Conservation (phyloP, 176 grass and related monocot genomes). For the Carex littledalei region DNA sequence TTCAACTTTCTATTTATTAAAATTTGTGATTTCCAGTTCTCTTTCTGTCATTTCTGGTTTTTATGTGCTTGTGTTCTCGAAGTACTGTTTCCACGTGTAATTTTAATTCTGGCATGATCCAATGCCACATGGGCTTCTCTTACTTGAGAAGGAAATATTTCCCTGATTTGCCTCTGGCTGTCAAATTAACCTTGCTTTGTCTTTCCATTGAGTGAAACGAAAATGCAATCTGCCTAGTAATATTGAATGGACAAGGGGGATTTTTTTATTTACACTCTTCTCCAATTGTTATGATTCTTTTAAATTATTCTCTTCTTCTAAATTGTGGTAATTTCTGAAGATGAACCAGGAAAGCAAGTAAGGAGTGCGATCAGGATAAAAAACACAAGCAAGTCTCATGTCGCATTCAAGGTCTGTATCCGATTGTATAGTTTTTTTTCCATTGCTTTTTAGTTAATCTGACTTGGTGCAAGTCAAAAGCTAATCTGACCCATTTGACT, state of each 20-base stretch:
- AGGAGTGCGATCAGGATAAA: constrained; percentile 94
- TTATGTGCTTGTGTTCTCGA: background rate
- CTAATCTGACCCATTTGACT: background rate
- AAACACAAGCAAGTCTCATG: constrained; percentile 89
- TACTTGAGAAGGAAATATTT: background rate
- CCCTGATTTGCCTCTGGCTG: background rate
- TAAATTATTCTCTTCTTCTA: background rate
- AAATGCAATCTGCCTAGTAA: background rate
- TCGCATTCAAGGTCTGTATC: constrained; percentile 85
- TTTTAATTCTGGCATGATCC: background rate
- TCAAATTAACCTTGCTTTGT: background rate
- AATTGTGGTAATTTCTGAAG: constrained; percentile 34
- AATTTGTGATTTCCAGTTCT: background rate
- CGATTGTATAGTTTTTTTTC: background rate
- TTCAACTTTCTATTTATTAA: background rate
- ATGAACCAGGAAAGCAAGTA: constrained; percentile 95
- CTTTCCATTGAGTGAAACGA: background rate
- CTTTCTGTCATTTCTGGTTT: background rate
- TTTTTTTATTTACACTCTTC: background rate
- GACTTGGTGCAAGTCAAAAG: background rate
- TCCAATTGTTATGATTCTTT: background rate
- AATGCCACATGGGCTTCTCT: background rate
- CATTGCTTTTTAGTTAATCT: background rate
- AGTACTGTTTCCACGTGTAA: background rate
- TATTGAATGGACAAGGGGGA: background rate